These are phyloP conservation scores for Arxiozyma bovina DNA, from an alignment of 1,139 yeast genomes.

Conservation along the genomic window DNA sequence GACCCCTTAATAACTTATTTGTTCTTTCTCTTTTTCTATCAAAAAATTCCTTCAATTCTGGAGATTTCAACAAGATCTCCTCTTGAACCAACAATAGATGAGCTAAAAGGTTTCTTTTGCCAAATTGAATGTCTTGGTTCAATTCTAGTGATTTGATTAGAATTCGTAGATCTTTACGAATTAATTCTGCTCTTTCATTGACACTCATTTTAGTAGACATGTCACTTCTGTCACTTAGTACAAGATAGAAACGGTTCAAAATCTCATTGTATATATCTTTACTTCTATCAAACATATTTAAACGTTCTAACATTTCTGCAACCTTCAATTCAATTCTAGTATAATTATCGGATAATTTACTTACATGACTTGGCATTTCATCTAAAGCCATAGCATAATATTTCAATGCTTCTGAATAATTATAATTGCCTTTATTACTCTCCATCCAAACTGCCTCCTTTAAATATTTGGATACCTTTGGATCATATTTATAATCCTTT, in stretches of 20 bases:
- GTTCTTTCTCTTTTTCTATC: constrained; percentile 25
- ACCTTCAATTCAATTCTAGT: constrained; percentile 82
- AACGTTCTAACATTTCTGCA: constrained; percentile 75
- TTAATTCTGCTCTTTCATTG: constrained; percentile 43
- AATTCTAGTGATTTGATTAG: constrained; percentile 59
- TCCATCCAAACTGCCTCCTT: constrained; percentile 82
- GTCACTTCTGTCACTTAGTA: constrained; percentile 35
- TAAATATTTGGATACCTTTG: constrained; percentile 22
- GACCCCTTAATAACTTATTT: constrained; percentile 11
- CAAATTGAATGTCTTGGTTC: constrained; percentile 44
- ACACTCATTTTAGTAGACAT: constrained; percentile 12
- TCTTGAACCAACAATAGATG: constrained; percentile 61
- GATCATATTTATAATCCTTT: background rate
- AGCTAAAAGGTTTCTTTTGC: constrained; percentile 52
- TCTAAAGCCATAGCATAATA: constrained; percentile 51
- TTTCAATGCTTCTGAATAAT: constrained; percentile 55
- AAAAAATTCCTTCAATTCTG: constrained; percentile 27
- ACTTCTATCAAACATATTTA: constrained; percentile 55
- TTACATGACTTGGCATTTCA: constrained; percentile 17
- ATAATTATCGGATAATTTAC: constrained; percentile 55
- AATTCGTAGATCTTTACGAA: constrained; percentile 64
- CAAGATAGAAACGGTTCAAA: constrained; percentile 53
- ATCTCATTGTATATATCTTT: constrained; percentile 57
- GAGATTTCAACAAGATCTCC: constrained; percentile 38
- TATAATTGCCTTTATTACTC: constrained; percentile 53